phyloP scores from a whole-genome alignment of 164 flowering plant genomes.

The Echeveria elegans region DNA sequence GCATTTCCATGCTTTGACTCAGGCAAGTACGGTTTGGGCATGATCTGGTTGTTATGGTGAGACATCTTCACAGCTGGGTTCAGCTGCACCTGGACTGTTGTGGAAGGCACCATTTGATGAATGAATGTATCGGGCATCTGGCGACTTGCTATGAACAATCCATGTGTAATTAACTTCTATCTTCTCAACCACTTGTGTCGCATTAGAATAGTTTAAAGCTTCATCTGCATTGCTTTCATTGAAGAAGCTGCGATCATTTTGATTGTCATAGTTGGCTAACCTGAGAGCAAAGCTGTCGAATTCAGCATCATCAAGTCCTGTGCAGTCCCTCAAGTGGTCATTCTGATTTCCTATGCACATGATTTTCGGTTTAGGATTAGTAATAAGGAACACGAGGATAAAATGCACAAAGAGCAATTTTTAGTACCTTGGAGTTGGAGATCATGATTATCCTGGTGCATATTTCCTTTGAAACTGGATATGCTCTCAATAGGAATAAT shows the following conservation, averaged over 20 bases:
- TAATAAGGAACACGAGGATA: background rate
- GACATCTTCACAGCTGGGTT: constrained; percentile 19
- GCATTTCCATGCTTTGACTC: background rate
- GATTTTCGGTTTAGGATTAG: background rate
- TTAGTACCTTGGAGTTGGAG: background rate
- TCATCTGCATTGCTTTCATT: constrained; percentile 28
- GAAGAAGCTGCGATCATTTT: constrained; percentile 23
- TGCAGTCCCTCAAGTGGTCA: background rate
- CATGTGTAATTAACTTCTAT: constrained; percentile 64
- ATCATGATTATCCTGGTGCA: constrained; percentile 11
- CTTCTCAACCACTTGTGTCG: constrained; percentile 47
- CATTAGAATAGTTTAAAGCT: constrained; percentile 23
- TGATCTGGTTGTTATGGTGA: constrained; percentile 8
- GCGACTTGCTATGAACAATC: constrained; percentile 50
- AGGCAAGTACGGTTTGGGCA: constrained; percentile 10
- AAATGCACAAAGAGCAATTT: background rate
- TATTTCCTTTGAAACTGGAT: constrained; percentile 31
- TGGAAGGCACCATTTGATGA: constrained; percentile 67
- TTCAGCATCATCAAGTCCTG: constrained; percentile 20
- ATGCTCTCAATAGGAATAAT: constrained; percentile 42
- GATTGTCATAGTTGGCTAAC: constrained; percentile 31
- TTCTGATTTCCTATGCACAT: background rate
- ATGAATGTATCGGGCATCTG: constrained; percentile 49
- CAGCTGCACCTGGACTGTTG: constrained; percentile 45
- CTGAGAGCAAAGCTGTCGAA: constrained; percentile 19